These are phyloP conservation scores for Colletotrichum gigasporum DNA, from an alignment of 2,329 filamentous ascomycete genomes.

Conservation along the genomic window DNA sequence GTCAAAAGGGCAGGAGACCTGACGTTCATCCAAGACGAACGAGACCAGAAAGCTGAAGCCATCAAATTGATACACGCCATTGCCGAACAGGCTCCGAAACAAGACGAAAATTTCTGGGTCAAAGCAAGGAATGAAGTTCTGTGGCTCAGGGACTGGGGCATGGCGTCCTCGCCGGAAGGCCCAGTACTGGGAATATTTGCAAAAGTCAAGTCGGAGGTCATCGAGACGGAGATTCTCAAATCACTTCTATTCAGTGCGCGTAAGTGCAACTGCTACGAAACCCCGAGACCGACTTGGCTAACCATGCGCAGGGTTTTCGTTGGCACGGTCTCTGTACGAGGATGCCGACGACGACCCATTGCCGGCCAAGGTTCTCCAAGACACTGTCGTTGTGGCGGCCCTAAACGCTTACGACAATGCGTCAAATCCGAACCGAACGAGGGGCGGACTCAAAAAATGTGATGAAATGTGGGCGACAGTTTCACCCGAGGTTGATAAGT, in stretches of 20 bases:
- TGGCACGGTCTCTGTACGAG: slow-evolving; percentile 72
- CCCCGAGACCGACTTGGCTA: background rate
- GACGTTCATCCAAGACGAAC: slow-evolving; percentile 68
- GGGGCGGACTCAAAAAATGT: slow-evolving; percentile 81
- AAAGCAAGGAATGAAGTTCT: slow-evolving; percentile 70
- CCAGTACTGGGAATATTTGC: slow-evolving; percentile 71
- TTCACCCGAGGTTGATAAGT: background rate
- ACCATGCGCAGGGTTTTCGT: slow-evolving; percentile 61
- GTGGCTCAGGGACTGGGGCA: slow-evolving; percentile 80
- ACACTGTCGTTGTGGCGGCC: slow-evolving; percentile 69
- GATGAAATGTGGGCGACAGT: slow-evolving; percentile 71
- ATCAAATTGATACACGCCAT: slow-evolving; percentile 67
- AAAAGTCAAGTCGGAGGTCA: slow-evolving; percentile 64
- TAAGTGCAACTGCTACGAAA: slow-evolving; percentile 48
- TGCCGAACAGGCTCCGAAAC: slow-evolving; percentile 58
- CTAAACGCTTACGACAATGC: slow-evolving; percentile 83
- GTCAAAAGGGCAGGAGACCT: slow-evolving; percentile 69
- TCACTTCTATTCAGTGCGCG: slow-evolving; percentile 69
- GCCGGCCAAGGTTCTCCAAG: slow-evolving; percentile 59
- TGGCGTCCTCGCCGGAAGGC: slow-evolving; percentile 47
- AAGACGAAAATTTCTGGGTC: slow-evolving; percentile 72
- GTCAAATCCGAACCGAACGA: slow-evolving; percentile 80
- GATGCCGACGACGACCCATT: slow-evolving; percentile 60
- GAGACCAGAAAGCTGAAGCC: slow-evolving; percentile 71
- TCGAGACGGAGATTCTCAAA: slow-evolving; percentile 79